These are phyloP conservation scores for Naganishia sp. DNA, from an alignment of 1,284 basidiomycete species.

Conservation along the genomic window DNA sequence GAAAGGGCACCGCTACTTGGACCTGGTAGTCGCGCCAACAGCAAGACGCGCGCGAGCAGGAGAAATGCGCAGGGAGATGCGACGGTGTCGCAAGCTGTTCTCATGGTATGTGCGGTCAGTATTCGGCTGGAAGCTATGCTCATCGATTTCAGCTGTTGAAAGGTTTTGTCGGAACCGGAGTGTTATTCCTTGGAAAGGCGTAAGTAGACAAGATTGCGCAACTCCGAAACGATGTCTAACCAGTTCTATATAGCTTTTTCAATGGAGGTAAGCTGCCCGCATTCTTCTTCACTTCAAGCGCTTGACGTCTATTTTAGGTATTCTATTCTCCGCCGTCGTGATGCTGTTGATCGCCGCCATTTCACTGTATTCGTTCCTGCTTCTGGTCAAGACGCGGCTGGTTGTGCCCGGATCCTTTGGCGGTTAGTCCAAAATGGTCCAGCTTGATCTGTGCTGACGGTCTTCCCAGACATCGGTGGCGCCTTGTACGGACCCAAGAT, in stretches of 20 bases:
- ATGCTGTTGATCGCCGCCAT: conserved; percentile 81
- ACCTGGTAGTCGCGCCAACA: conserved; percentile 37
- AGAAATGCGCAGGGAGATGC: conserved; percentile 70
- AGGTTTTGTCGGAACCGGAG: conserved; percentile 94
- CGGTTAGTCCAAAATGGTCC: conserved; percentile 57
- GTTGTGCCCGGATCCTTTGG: conserved; percentile 91
- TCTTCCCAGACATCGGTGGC: conserved; percentile 80
- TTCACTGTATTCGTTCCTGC: conserved; percentile 90
- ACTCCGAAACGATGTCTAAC: conserved; percentile 12
- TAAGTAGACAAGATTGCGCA: conserved; percentile 51
- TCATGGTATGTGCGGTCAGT: conserved; percentile 67
- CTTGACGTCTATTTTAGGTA: conserved; percentile 51
- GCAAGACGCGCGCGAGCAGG: conserved; percentile 59
- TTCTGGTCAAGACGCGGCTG: conserved; percentile 85
- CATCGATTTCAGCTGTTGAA: conserved; percentile 69
- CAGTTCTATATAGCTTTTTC: conserved; percentile 66
- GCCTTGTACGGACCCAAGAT: conserved; percentile 88
- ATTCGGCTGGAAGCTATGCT: conserved; percentile 21
- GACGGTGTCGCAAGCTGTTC: conserved; percentile 79
- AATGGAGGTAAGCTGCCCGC: conserved; percentile 66
- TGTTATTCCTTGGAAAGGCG: conserved; percentile 94
- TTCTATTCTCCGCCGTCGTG: conserved; percentile 82
- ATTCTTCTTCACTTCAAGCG: conserved; percentile 2
- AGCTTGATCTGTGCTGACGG: background rate
- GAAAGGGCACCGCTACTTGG: conserved; percentile 48